Conservation (phyloP, 75 land plant species). For the Cunninghamia lanceolata region DNA sequence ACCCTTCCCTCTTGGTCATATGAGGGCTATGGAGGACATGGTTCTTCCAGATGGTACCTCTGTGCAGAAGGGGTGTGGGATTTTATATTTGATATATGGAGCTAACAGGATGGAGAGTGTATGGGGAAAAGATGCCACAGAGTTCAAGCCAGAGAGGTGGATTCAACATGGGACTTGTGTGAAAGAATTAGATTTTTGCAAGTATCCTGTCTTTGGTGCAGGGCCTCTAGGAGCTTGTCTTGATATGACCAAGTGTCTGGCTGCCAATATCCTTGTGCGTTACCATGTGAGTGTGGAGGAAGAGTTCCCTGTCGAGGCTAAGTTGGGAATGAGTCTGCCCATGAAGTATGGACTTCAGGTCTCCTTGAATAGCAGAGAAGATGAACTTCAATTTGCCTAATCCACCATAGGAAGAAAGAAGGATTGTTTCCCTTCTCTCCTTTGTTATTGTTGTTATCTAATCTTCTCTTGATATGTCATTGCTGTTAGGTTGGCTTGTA, state of each 20-base stretch:
- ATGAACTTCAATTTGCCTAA: neutral
- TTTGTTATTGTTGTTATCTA: too few species aligned
- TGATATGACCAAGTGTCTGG: conserved; percentile 49
- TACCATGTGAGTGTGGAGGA: conserved; percentile 34
- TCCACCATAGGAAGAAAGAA: too few species aligned
- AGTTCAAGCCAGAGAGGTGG: conserved; percentile 63
- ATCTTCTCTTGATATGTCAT: too few species aligned
- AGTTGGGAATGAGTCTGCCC: conserved; percentile 53
- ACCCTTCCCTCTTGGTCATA: neutral
- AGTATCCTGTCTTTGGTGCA: conserved; percentile 53
- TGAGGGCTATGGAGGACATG: conserved; percentile 37
- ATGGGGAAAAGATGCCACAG: conserved; percentile 53
- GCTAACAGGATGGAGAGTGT: conserved; percentile 64
- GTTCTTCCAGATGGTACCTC: conserved; percentile 54
- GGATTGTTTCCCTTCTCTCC: too few species aligned
- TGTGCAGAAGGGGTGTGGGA: conserved; percentile 37
- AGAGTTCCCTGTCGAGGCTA: conserved; percentile 32
- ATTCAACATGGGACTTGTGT: conserved; percentile 22
- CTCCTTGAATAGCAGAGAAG: conserved; percentile 20
- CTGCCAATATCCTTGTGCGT: conserved; percentile 34
- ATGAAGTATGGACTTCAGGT: conserved; percentile 61
- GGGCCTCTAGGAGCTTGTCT: conserved; percentile 39
- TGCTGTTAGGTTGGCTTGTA: too few species aligned
- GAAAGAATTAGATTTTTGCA: conserved; percentile 42
- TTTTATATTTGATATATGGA: conserved; percentile 41